Base-by-base conservation (phyloP, 305 asterid species). In the Ilex paraguariensis region DNA sequence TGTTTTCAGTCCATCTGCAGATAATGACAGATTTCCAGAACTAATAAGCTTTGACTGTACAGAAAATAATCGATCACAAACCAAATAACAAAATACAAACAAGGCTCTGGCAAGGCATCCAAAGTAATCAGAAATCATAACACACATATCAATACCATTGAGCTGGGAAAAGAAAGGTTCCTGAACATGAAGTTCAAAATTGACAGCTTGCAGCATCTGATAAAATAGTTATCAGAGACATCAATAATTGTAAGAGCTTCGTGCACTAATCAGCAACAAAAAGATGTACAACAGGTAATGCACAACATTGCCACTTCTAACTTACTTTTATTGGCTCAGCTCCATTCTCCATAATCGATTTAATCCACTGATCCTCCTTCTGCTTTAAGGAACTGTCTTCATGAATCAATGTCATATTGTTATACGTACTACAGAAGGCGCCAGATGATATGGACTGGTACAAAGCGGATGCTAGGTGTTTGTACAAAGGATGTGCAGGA, bases 151-250 rank as follows among this genome's bases (percentile, higher is more conserved):
- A 33, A 63, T 81, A 91, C 96, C 95, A 44, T 62, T 82, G 52
- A 89, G 87, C 69, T 82, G 84, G 56, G 95, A 77, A 77, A 91
- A 85, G 82, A 74, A 91, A 57, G 97, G 96, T 75, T 91, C 97
- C 79, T 89, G 97, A 61, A 83, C 88, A 48, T 89, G 90, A 78
- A 91, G 87, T 79, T 89, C 91, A 71, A 85, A 89, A 73, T 82
- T 76, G 68, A 87, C 86, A 51, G 74, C 73, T 60, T 79, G 72
- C 68, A 91, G 75, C 72, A 85, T 73, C 97, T 89, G 31, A 28
- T n/a, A 46, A 11, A 46, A 11, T 11, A 46, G 15, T 7, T 1
- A 46, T 6, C 13, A 46, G 13, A 12, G 5, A 46, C 5, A 12
- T 13, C 13, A 10, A 46, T 13, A 10, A 46, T 46, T 7, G 13